Evolutionary conservation across 805 yeast genomes (phyloP).

Genomic region (Candida alai): DNA sequence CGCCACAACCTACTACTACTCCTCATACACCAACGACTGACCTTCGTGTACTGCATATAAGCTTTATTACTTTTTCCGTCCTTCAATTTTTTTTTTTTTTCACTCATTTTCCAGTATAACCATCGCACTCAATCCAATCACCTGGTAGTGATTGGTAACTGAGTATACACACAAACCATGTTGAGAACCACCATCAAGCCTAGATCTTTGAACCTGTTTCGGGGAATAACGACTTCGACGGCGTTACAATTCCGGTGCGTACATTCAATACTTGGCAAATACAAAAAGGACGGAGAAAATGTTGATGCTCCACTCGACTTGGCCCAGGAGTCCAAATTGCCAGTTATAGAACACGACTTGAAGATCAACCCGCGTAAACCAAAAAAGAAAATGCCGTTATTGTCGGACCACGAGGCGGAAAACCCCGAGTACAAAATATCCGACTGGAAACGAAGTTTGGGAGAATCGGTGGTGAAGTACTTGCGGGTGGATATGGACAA

Average conservation of each 20-base stretch:
- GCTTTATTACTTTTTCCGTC: too few relatives aligned
- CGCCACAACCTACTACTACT: too few relatives aligned
- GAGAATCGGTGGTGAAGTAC: slow-evolving; percentile 57
- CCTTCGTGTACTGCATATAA: too few relatives aligned
- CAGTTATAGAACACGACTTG: slow-evolving; percentile 32
- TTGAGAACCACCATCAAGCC: too few relatives aligned
- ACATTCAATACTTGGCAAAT: slow-evolving; percentile 5
- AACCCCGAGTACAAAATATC: slow-evolving; percentile 35
- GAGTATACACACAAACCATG: too few relatives aligned
- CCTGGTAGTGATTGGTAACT: too few relatives aligned
- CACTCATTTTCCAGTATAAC: too few relatives aligned
- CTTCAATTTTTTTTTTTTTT: too few relatives aligned
- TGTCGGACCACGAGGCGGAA: slow-evolving; percentile 36
- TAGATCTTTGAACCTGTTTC: too few relatives aligned
- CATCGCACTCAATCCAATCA: too few relatives aligned
- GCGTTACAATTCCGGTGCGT: not conserved
- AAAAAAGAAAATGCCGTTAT: slow-evolving; percentile 32
- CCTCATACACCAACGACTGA: too few relatives aligned
- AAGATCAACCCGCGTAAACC: slow-evolving; percentile 35
- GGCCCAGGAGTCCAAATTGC: slow-evolving; percentile 39
- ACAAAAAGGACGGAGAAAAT: slow-evolving; percentile 3
- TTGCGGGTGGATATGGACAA: slow-evolving; percentile 87
- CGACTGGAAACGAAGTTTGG: slow-evolving; percentile 42
- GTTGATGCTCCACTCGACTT: slow-evolving; percentile 29
- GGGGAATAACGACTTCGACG: too few relatives aligned